Conservation (phyloP, 2,329 filamentous ascomycete genomes). For the Diplodia seriata region DNA sequence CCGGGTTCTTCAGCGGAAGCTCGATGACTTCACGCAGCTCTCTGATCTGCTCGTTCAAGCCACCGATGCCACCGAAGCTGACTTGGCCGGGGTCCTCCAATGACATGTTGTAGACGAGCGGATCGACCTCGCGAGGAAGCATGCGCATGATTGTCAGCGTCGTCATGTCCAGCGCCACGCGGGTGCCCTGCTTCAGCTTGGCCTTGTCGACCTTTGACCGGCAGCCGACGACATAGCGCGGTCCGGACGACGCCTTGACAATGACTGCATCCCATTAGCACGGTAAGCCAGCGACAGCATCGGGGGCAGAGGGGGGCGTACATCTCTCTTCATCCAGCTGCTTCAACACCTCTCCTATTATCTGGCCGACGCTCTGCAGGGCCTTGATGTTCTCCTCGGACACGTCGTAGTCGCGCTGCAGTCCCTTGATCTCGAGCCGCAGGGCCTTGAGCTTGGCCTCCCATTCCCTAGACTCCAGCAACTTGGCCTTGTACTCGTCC, state of each 20-base stretch:
- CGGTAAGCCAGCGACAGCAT: background rate
- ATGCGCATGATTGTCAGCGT: constrained; percentile 99
- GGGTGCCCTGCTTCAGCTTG: constrained; percentile 97
- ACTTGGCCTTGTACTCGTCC: constrained; percentile 60
- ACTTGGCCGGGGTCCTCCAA: constrained; percentile 96
- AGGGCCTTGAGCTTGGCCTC: constrained; percentile 96
- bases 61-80: constrained; percentile 97
- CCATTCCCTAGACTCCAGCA: constrained; percentile 95
- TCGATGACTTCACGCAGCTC: constrained; percentile 98
- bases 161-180: constrained; percentile 98
- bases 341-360: constrained; percentile 98
- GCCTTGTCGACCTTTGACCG: constrained; percentile 97
- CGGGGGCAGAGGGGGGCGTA: constrained; percentile 57
- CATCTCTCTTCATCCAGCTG: constrained; percentile 99
- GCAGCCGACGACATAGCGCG: constrained; percentile 97
- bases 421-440: constrained; percentile 91
- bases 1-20: constrained; percentile 96
- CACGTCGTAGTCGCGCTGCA: constrained; percentile 93
- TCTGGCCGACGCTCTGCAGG: constrained; percentile 97
- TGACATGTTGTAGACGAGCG: constrained; percentile 99
- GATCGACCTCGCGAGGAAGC: constrained; percentile 97
- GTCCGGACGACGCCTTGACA: constrained; percentile 96
- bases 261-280: constrained; percentile 71
- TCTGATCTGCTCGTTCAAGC: constrained; percentile 96
- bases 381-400: constrained; percentile 99